These are phyloP conservation scores for Westerdykella aurantiaca DNA, from an alignment of 2,329 filamentous ascomycete species.

Conservation along the genomic window DNA sequence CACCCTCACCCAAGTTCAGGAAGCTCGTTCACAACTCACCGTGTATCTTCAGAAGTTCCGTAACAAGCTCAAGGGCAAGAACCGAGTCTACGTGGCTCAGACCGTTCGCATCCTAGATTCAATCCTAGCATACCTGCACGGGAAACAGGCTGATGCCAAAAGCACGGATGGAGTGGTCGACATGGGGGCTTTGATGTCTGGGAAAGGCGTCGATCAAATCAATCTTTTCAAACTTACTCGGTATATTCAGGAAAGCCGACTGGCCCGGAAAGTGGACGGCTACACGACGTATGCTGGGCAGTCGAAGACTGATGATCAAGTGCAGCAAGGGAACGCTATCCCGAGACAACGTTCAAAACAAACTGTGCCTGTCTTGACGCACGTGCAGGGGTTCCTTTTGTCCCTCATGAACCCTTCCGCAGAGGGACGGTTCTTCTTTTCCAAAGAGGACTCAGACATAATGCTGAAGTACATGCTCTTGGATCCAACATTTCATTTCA, in stretches of 20 bases:
- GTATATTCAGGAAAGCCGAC: slow-evolving; percentile 85
- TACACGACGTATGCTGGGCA: slow-evolving; percentile 64
- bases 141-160: slow-evolving; percentile 37
- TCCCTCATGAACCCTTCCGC: slow-evolving; percentile 79
- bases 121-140: slow-evolving; percentile 62
- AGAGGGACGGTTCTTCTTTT: slow-evolving; percentile 57
- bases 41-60: slow-evolving; percentile 83
- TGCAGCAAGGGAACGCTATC: slow-evolving; percentile 1
- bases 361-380: slow-evolving; percentile 53
- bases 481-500: slow-evolving; percentile 87
- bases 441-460: slow-evolving; percentile 45
- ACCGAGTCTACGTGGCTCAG: slow-evolving; percentile 85
- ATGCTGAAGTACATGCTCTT: slow-evolving; percentile 79
- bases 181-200: slow-evolving; percentile 65
- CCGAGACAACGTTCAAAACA: slow-evolving; percentile 16
- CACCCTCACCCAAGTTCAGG: slow-evolving; percentile 64
- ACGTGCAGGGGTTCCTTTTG: slow-evolving; percentile 64
- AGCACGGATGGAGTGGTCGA: slow-evolving; percentile 62
- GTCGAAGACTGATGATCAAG: slow-evolving; percentile 34
- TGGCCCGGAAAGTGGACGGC: slow-evolving; percentile 90
- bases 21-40: slow-evolving; percentile 68
- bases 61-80: slow-evolving; percentile 82
- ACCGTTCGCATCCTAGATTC: slow-evolving; percentile 78
- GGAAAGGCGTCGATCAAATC: slow-evolving; percentile 89
- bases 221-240: slow-evolving; percentile 83